Conservation (phyloP, 139 green algal species). For the Micractinium sp. region DNA sequence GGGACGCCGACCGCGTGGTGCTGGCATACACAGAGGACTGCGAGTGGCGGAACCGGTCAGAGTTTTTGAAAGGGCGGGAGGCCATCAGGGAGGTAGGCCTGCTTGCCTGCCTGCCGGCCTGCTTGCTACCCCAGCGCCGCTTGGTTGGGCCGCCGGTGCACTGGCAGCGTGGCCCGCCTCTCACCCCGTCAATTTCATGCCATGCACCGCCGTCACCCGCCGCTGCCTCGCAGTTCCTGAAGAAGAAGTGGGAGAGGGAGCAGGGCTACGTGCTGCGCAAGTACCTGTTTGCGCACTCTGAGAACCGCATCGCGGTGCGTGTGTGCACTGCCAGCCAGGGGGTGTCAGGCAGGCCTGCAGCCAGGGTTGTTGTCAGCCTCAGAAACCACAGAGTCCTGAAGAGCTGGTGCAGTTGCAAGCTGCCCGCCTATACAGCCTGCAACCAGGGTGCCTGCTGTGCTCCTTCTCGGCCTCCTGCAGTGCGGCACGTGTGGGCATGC, state of each 20-base stretch:
- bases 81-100: conserved; percentile 36
- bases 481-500: too few relatives aligned
- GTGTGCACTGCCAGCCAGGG: too few relatives aligned
- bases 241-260: conserved; percentile 67
- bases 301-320: conserved; percentile 58
- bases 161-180: not conserved
- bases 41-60: conserved; percentile 66
- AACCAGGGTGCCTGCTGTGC: too few relatives aligned
- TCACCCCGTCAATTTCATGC: not conserved
- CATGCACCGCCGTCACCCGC: not conserved
- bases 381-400: too few relatives aligned
- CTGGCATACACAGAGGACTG: conserved; percentile 67
- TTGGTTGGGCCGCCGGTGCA: too few relatives aligned
- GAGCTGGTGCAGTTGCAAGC: too few relatives aligned
- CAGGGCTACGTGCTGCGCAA: conserved; percentile 66
- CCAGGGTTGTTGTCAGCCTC: too few relatives aligned
- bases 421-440: too few relatives aligned
- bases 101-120: not conserved
- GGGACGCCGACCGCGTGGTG: conserved; percentile 49
- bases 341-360: too few relatives aligned
- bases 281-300: conserved; percentile 57
- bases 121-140: not conserved
- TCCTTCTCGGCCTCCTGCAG: too few relatives aligned
- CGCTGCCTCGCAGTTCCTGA: conserved; percentile 54
- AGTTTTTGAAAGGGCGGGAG: conserved; percentile 64